Evolutionary conservation across 1,139 yeast genomes (phyloP).

Genomic region (Kodamaea alishanica): DNA sequence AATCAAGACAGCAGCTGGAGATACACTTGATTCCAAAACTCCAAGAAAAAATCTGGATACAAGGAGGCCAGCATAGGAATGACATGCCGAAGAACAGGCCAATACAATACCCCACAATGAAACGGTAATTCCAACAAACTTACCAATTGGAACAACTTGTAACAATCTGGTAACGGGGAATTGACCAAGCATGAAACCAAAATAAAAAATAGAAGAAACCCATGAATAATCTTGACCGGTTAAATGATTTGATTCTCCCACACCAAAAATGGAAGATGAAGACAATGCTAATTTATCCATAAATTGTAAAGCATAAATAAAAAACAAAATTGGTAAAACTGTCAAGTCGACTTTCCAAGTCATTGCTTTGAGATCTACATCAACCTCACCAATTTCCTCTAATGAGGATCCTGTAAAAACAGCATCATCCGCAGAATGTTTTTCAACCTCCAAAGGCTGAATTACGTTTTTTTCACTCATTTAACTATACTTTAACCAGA

Average conservation of each 20-base stretch:
- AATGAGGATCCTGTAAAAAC: too few species aligned
- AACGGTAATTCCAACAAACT: slow-evolving; percentile 34
- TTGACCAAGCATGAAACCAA: slow-evolving; percentile 46
- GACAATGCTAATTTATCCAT: slow-evolving; percentile 43
- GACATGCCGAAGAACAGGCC: slow-evolving; percentile 31
- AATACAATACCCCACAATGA: slow-evolving; percentile 43
- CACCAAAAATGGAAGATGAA: slow-evolving; percentile 53
- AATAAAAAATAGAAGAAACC: slow-evolving; percentile 41
- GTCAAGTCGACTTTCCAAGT: slow-evolving; percentile 25
- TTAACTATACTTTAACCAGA: too few species aligned
- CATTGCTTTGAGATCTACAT: slow-evolving; percentile 3
- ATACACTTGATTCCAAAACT: slow-evolving; percentile 18
- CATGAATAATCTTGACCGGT: slow-evolving; percentile 39
- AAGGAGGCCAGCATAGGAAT: slow-evolving; percentile 39
- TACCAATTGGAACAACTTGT: slow-evolving; percentile 39
- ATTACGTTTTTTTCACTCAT: too few species aligned
- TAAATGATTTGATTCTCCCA: slow-evolving; percentile 27
- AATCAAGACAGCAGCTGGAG: slow-evolving; percentile 18
- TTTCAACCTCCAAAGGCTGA: too few species aligned
- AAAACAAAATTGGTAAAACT: slow-evolving; percentile 33
- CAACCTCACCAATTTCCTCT: background rate
- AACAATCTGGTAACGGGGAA: slow-evolving; percentile 38
- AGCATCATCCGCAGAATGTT: too few species aligned
- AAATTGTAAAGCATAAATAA: slow-evolving; percentile 42
- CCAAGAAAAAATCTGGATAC: slow-evolving; percentile 37